Evolutionary conservation across 2,329 filamentous ascomycete genomes (phyloP), one percentile per base, ranked within the genome.

Genomic region (Pseudonectria foliicola): DNA sequence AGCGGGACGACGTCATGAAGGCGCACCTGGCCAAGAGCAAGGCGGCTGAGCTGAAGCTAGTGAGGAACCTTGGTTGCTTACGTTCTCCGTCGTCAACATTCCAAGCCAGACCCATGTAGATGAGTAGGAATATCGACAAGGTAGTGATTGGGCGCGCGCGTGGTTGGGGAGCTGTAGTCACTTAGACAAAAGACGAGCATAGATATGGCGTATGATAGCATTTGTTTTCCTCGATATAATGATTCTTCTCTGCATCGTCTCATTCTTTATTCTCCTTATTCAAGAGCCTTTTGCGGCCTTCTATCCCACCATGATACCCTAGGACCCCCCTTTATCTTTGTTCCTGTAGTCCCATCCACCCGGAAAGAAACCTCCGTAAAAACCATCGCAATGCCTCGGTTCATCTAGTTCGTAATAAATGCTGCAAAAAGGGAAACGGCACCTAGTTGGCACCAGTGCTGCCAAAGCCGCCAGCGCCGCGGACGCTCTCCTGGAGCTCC

Each of bases 391-490:
- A 27, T n/a, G 16, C 16, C 16, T 15, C n/a, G n/a, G n/a, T 25
- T 27, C 13, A 25, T 26, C 25, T 25, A 8, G 13, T 16, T 34
- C 25, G 32, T 34, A 11, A 27, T 7, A 21, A 21, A 21, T 21
- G 8, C 8, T 21, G 18, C 15, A 13, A 11, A 29, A 13, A 29
- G 27, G 10, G 14, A n/a, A 29, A 12, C 23, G 8, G 11, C 6
- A 6, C 26, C 24, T 35, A 25, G n/a, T 29, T 24, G 18, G n/a
- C 48, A 13, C 88, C 89, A 24, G 89, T 95, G 62, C 87, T 94
- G 35, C 89, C 89, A 56, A 95, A 95, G 2, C 89, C 92, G 16
- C 89, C 90, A 1, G 81, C 87, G 16, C 92, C 92, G 27, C 92
- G 73, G 10, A 93, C 87, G 55, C 86, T 96, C 67, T 88, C 86